phyloP scores from a whole-genome alignment of 495 filamentous ascomycete genomes.

The Amniculicola lignicola region DNA sequence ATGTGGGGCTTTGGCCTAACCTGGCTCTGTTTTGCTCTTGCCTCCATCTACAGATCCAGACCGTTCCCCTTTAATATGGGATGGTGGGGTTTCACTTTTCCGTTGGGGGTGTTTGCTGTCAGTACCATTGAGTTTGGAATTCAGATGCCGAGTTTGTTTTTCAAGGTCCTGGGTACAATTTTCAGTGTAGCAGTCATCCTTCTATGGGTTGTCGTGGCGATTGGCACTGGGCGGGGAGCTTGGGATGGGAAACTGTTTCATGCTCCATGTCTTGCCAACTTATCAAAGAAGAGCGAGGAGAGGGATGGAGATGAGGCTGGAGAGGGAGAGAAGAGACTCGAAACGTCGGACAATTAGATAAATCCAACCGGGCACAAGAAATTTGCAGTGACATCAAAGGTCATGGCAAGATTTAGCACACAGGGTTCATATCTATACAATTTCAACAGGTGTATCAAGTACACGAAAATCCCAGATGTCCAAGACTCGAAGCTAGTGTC shows the following conservation, averaged over 20 bases:
- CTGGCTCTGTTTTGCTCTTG: conserved; percentile 60
- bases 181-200: conserved; percentile 39
- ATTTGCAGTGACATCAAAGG: too few species aligned
- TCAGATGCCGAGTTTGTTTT: conserved; percentile 40
- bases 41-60: conserved; percentile 36
- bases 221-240: conserved; percentile 35
- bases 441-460: too few species aligned
- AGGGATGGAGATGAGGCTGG: conserved; percentile 8
- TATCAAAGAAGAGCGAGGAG: conserved; percentile 27
- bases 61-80: conserved; percentile 44
- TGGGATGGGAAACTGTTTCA: conserved; percentile 39
- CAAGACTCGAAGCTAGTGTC: too few species aligned
- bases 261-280: conserved; percentile 40
- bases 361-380: too few species aligned
- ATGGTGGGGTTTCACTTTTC: conserved; percentile 45
- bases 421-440: too few species aligned
- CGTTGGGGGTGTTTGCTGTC: conserved; percentile 40
- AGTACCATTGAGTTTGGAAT: conserved; percentile 39
- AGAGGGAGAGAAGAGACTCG: conserved; percentile 20
- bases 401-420: too few species aligned
- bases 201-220: conserved; percentile 41
- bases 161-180: conserved; percentile 40
- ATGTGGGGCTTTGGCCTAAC: conserved; percentile 61
- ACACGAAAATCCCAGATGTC: too few species aligned
- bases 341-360: background rate